phyloP scores from a whole-genome alignment of 495 filamentous ascomycete genomes.

The Poronia punctata region DNA sequence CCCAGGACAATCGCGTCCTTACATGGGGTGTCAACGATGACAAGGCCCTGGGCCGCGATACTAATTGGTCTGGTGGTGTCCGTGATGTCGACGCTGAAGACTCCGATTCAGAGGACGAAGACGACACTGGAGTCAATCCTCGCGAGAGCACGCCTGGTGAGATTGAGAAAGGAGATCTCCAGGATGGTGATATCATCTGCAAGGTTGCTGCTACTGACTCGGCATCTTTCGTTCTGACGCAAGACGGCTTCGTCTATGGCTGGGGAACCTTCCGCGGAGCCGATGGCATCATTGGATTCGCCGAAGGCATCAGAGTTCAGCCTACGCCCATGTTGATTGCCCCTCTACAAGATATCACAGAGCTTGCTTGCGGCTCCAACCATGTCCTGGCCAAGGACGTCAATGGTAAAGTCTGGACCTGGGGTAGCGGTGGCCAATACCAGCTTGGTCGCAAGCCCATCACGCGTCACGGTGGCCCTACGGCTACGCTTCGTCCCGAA shows the following conservation, averaged over 20 bases:
- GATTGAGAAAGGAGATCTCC: slow-evolving; percentile 42
- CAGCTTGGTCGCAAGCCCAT: slow-evolving; percentile 54
- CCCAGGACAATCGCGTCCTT: slow-evolving; percentile 55
- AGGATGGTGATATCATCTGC: slow-evolving; percentile 46
- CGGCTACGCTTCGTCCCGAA: slow-evolving; percentile 46
- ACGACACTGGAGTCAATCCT: slow-evolving; percentile 48
- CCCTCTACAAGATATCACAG: slow-evolving; percentile 49
- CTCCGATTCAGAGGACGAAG: slow-evolving; percentile 43
- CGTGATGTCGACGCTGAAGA: slow-evolving; percentile 40
- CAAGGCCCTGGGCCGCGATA: slow-evolving; percentile 58
- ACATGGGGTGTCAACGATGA: slow-evolving; percentile 72
- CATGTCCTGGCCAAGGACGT: slow-evolving; percentile 59
- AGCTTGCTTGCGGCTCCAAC: slow-evolving; percentile 55
- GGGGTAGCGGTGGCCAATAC: slow-evolving; percentile 63
- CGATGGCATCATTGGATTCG: slow-evolving; percentile 70
- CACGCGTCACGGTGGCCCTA: slow-evolving; percentile 49
- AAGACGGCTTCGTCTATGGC: slow-evolving; percentile 57
- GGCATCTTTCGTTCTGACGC: slow-evolving; percentile 56
- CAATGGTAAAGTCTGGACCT: slow-evolving; percentile 54
- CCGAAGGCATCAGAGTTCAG: slow-evolving; percentile 26
- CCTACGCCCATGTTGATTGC: slow-evolving; percentile 28
- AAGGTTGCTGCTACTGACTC: slow-evolving; percentile 58
- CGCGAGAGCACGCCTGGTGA: slow-evolving; percentile 49
- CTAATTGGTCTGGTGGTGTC: slow-evolving; percentile 45
- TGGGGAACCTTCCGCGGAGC: slow-evolving; percentile 66